A percentile compares a stretch with the other conserved stretches of the same genome.
Evolutionary conservation across 2,329 filamentous ascomycete species (phyloP).

Genomic region (Macroventuria anomochaeta): DNA sequence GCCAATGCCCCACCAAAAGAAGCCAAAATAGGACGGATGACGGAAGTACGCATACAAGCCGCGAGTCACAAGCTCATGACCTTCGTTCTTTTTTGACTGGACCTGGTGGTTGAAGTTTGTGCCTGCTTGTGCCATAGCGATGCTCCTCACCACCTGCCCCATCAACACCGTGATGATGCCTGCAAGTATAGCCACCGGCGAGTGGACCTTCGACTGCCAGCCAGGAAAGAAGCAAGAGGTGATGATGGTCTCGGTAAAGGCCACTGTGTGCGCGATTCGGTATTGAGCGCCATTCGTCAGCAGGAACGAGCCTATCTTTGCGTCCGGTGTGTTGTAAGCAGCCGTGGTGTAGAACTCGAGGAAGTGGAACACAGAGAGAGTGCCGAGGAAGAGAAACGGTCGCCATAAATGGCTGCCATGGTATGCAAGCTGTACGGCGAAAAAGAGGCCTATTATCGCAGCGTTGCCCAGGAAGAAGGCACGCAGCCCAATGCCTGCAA

Average conservation of each 20-base stretch:
- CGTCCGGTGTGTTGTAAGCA: slow-evolving; percentile 76
- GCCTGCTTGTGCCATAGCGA: slow-evolving; percentile 88
- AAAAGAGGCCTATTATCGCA: slow-evolving; percentile 44
- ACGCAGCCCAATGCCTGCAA: slow-evolving; percentile 56
- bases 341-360: slow-evolving; percentile 95
- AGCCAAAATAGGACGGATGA: slow-evolving; percentile 96
- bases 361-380: slow-evolving; percentile 87
- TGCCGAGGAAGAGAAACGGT: slow-evolving; percentile 66
- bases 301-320: slow-evolving; percentile 78
- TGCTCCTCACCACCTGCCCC: slow-evolving; percentile 78
- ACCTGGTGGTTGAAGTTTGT: slow-evolving; percentile 89
- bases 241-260: slow-evolving; percentile 74
- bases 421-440: slow-evolving; percentile 38
- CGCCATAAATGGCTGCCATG: slow-evolving; percentile 60
- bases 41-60: slow-evolving; percentile 79
- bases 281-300: slow-evolving; percentile 86
- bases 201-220: slow-evolving; percentile 53
- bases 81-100: slow-evolving; percentile 70
- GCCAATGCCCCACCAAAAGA: slow-evolving; percentile 98
- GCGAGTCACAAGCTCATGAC: slow-evolving; percentile 80
- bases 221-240: slow-evolving; percentile 63
- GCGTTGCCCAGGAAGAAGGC: slow-evolving; percentile 53
- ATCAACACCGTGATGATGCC: slow-evolving; percentile 70
- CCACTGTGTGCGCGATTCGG: slow-evolving; percentile 78
- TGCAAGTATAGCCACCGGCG: slow-evolving; percentile 48